A percentile compares a stretch with the other conserved stretches of the same genome.
These are phyloP conservation scores for Datura wrightii DNA, from an alignment of 257 asterid genomes.

Conservation along the genomic window DNA sequence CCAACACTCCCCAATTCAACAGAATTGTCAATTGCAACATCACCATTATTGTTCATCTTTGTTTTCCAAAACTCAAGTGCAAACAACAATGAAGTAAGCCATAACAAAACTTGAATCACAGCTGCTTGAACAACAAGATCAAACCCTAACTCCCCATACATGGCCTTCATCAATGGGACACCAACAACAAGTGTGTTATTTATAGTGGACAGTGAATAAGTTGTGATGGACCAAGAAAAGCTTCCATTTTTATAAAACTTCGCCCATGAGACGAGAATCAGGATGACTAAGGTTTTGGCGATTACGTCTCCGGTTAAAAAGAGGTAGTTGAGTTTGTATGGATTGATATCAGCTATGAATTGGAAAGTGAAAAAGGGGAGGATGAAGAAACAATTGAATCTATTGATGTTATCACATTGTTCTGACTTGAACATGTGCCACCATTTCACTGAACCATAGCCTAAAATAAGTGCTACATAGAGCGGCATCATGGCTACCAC, in stretches of 20 bases:
- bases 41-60: constrained; percentile 15
- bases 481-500: constrained; percentile 43
- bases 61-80: constrained; percentile 36
- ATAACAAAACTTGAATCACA: constrained; percentile 37
- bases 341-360: constrained; percentile 37
- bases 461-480: constrained; percentile 39
- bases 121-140: constrained; percentile 48
- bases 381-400: constrained; percentile 41
- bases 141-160: constrained; percentile 42
- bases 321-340: constrained; percentile 30
- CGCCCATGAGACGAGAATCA: constrained; percentile 37
- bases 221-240: constrained; percentile 36
- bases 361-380: constrained; percentile 43
- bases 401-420: constrained; percentile 41
- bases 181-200: constrained; percentile 50
- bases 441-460: constrained; percentile 46
- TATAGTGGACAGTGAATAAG: constrained; percentile 39
- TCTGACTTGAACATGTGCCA: constrained; percentile 43
- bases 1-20: constrained; percentile 1
- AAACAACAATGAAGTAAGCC: constrained; percentile 39
- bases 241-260: constrained; percentile 33
- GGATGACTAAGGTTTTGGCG: constrained; percentile 22
- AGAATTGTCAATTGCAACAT: background rate
- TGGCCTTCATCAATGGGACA: constrained; percentile 47
- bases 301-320: constrained; percentile 35